Percentiles rank a stretch among this genome's conserved stretches.
These are phyloP conservation scores for Chionographis japonica DNA, from an alignment of 106 monocot species.

Conservation along the genomic window DNA sequence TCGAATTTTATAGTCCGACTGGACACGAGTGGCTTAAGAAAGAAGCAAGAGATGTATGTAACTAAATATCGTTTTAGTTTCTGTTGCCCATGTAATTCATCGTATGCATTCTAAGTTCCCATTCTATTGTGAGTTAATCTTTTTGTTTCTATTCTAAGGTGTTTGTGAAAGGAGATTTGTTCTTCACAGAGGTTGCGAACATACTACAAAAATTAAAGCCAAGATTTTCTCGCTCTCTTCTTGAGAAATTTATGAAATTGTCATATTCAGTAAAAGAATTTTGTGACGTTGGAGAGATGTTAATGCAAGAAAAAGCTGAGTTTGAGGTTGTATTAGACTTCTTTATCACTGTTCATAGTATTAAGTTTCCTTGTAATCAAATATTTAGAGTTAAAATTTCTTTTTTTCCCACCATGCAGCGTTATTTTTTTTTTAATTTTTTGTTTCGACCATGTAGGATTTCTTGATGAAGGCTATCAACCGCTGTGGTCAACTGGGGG, in stretches of 20 bases:
- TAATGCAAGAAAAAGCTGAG: slow-evolving; percentile 57
- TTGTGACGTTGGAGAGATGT: slow-evolving; percentile 50
- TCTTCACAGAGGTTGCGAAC: slow-evolving; percentile 57
- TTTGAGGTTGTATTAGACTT: slow-evolving; percentile 57
- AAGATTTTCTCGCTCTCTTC: slow-evolving; percentile 9
- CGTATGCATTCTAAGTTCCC: no score
- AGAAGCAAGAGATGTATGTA: slow-evolving; percentile 65
- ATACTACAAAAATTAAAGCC: slow-evolving; percentile 40
- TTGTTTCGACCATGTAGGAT: slow-evolving; percentile 28
- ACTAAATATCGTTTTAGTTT: no score
- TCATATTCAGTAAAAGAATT: slow-evolving; percentile 32
- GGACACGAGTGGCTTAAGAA: slow-evolving; percentile 59
- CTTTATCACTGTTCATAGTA: neutral
- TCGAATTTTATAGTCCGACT: slow-evolving; percentile 57
- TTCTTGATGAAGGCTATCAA: slow-evolving; percentile 33
- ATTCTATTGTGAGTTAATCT: slow-evolving; percentile 10
- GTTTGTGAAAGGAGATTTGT: slow-evolving; percentile 20
- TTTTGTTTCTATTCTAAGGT: slow-evolving; percentile 41
- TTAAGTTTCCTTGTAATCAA: neutral
- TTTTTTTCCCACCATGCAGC: neutral
- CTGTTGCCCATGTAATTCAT: no score
- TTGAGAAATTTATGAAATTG: slow-evolving; percentile 8
- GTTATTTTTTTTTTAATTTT: neutral
- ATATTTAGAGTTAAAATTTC: no score
- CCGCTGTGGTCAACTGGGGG: slow-evolving; percentile 8